phyloP scores from a whole-genome alignment of 352 stramenopile genomes.

The Thraustochytrium sp. region DNA sequence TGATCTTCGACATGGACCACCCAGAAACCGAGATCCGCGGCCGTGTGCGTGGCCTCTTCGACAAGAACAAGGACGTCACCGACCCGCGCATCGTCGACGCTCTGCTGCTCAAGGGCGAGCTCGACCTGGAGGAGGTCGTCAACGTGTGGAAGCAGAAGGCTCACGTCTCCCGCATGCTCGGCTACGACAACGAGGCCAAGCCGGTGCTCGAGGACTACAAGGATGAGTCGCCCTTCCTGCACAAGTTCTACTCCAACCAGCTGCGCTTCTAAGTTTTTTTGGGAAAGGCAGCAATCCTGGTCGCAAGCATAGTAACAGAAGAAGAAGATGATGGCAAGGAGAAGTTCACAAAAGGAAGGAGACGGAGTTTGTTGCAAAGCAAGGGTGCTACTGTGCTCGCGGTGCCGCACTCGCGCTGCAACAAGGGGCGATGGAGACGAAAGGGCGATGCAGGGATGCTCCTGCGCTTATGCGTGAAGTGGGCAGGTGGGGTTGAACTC shows the following conservation, averaged over 20 bases:
- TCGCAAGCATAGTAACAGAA: too few species aligned
- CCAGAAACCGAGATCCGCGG: neutral
- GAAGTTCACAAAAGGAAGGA: too few species aligned
- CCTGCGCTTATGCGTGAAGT: too few species aligned
- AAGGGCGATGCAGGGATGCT: too few species aligned
- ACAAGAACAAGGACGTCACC: conserved; percentile 5
- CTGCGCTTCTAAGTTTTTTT: too few species aligned
- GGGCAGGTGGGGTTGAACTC: too few species aligned
- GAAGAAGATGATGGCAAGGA: too few species aligned
- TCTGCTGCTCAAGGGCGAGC: conserved; percentile 35
- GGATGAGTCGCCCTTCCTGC: conserved; percentile 12
- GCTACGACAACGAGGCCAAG: neutral
- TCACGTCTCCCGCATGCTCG: conserved; percentile 10
- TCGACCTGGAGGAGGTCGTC: conserved; percentile 32
- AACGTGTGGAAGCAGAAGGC: conserved; percentile 42
- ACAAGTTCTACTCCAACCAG: conserved; percentile 3
- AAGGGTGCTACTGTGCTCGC: too few species aligned
- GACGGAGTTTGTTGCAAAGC: too few species aligned
- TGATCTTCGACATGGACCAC: conserved; percentile 33
- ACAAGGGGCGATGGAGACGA: too few species aligned
- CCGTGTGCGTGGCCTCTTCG: conserved; percentile 17
- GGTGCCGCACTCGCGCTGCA: too few species aligned
- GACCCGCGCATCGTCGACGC: conserved; percentile 9
- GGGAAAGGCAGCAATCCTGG: too few species aligned
- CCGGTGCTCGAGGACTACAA: neutral